Conservation (phyloP, 108 stramenopile genomes). For the Nannochloropsis gaditana region DNA sequence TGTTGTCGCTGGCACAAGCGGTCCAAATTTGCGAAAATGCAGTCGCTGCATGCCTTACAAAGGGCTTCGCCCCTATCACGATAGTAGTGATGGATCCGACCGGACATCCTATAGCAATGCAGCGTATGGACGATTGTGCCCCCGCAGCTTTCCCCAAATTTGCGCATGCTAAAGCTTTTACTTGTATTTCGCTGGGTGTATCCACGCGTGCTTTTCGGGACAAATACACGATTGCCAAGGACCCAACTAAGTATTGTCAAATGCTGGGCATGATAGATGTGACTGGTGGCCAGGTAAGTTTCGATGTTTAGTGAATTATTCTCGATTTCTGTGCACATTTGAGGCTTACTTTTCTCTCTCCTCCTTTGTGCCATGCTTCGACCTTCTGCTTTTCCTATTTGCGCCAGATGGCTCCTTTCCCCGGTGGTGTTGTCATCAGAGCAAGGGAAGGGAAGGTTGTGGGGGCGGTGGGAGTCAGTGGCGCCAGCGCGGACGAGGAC, state of each 20-base stretch:
- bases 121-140: background rate
- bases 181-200: background rate
- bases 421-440: background rate
- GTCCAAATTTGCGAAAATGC: background rate
- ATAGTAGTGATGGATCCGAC: background rate
- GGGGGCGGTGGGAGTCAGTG: background rate
- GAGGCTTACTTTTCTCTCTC: too few species aligned
- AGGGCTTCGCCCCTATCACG: background rate
- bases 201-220: background rate
- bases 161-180: background rate
- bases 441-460: background rate
- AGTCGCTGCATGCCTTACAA: background rate
- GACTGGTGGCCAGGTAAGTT: background rate
- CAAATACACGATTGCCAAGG: background rate
- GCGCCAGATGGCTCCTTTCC: constrained; percentile 10
- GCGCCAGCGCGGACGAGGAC: constrained; percentile 19
- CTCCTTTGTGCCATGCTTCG: background rate
- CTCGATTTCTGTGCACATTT: too few species aligned
- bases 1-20: background rate
- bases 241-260: background rate
- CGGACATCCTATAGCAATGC: background rate
- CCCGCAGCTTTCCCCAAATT: constrained; percentile 5
- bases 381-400: background rate
- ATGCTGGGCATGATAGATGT: background rate
- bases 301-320: background rate